phyloP scores from a whole-genome alignment of 2,329 filamentous ascomycete genomes.

The Scedosporium boydii region DNA sequence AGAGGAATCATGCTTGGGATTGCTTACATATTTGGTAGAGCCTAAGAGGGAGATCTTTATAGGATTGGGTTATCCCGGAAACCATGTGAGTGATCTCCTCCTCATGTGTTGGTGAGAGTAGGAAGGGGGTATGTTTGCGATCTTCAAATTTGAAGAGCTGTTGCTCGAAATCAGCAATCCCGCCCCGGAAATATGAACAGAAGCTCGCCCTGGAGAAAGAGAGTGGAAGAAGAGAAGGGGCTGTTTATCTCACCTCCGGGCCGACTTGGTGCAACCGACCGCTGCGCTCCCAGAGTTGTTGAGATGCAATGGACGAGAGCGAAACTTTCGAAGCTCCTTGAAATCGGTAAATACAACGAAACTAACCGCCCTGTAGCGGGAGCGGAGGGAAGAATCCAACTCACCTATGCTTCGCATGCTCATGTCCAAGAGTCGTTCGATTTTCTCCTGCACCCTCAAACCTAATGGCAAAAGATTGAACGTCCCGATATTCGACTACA shows the following conservation, averaged over 20 bases:
- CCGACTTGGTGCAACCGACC: conserved; percentile 65
- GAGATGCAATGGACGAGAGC: conserved; percentile 76
- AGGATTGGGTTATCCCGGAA: conserved; percentile 62
- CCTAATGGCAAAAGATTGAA: conserved; percentile 90
- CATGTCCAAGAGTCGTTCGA: conserved; percentile 77
- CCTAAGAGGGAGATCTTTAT: conserved; percentile 75
- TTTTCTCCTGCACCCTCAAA: conserved; percentile 75
- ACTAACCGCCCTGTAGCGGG: too few relatives aligned
- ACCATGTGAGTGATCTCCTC: conserved; percentile 89
- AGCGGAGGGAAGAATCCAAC: neutral
- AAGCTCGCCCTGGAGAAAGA: neutral
- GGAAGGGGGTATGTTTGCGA: conserved; percentile 61
- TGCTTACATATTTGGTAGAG: conserved; percentile 78
- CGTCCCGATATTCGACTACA: conserved; percentile 72
- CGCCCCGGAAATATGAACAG: neutral
- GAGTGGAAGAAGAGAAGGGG: neutral
- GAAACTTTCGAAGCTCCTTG: conserved; percentile 70
- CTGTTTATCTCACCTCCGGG: conserved; percentile 50
- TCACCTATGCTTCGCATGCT: conserved; percentile 71
- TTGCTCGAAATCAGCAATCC: conserved; percentile 13
- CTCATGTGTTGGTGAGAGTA: conserved; percentile 89
- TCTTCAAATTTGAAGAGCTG: conserved; percentile 75
- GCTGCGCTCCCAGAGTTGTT: conserved; percentile 73
- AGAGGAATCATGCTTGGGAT: neutral
- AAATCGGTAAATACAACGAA: conserved; percentile 8